These are phyloP conservation scores for Aphanomyces stellatus DNA, from an alignment of 352 stramenopile species.

Conservation along the genomic window DNA sequence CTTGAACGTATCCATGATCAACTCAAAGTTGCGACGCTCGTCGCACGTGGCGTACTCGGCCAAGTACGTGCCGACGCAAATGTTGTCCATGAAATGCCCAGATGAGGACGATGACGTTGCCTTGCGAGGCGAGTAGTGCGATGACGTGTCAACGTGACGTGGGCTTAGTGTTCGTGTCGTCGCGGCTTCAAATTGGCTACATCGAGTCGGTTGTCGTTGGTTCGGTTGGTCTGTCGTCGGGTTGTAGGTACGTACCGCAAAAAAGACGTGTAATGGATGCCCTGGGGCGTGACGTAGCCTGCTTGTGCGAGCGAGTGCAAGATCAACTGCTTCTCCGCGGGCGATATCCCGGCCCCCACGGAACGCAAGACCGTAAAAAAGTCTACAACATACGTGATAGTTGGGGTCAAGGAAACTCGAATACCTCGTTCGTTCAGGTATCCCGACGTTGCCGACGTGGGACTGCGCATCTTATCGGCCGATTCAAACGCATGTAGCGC, in stretches of 20 bases:
- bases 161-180: neutral
- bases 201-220: neutral
- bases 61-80: slow-evolving; percentile 16
- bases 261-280: neutral
- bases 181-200: neutral
- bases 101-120: neutral
- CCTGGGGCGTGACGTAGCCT: neutral
- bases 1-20: neutral
- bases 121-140: neutral
- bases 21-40: slow-evolving; percentile 11
- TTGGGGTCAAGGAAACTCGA: neutral
- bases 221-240: too few species aligned
- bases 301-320: neutral
- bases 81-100: neutral
- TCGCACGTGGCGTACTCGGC: slow-evolving; percentile 3
- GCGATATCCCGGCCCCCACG: neutral
- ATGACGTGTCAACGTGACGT: neutral
- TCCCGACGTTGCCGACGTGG: neutral
- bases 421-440: slow-evolving; percentile 7
- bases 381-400: neutral
- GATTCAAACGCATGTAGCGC: slow-evolving; percentile 15
- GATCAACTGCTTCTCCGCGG: neutral
- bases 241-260: neutral
- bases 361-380: slow-evolving; percentile 14
- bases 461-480: slow-evolving; percentile 3